Evolutionary conservation across 345 rosid genomes (phyloP), one percentile per base, ranked within the genome.

Genomic region (Dovyalis caffra): DNA sequence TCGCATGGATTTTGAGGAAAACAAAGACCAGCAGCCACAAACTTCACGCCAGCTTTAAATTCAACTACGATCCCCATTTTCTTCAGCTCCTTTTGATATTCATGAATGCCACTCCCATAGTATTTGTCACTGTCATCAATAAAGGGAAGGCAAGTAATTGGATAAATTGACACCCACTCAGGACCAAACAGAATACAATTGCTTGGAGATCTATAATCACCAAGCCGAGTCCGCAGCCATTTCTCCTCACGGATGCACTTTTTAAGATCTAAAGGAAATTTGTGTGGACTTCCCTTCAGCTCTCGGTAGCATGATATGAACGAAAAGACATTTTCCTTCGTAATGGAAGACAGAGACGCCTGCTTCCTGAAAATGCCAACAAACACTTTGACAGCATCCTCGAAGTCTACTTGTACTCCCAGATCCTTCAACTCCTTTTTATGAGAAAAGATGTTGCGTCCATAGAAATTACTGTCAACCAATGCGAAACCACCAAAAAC

Each of bases 181-280:
- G 78, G 74, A n/a, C 86, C 82, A 79, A 65, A 88, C 32, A 92
- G 81, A 51, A 92, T 88, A 76, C 92, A 90, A 0, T 86, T 84
- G 11, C 25, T 61, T 12, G 92, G 97, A 78, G 81, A 82, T 66
- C 86, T 81, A 38, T 74, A 82, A 72, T 76, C 90, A n/a, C 94
- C 87, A 0, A 87, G 88, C 64, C 82, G 83, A 5, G 90, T 90
- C 43, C 80, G 83, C 79, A 92, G 74, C 96, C 97, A 92, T 58
- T 72, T 77, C 0, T 11, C 80, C 74, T 86, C 88, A 6, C 34
- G 68, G 38, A 86, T 80, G 81, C 85, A 79, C 0, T 58, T 71
- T 70, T 45, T 81, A 3, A 89, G 73, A 7, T 83, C 86, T 21
- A 64, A 53, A 64, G 89, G 82, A 64, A 81, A 78, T 69, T 53